These are phyloP conservation scores for Diaporthe longicolla DNA, from an alignment of 2,329 filamentous ascomycete species.

Conservation along the genomic window DNA sequence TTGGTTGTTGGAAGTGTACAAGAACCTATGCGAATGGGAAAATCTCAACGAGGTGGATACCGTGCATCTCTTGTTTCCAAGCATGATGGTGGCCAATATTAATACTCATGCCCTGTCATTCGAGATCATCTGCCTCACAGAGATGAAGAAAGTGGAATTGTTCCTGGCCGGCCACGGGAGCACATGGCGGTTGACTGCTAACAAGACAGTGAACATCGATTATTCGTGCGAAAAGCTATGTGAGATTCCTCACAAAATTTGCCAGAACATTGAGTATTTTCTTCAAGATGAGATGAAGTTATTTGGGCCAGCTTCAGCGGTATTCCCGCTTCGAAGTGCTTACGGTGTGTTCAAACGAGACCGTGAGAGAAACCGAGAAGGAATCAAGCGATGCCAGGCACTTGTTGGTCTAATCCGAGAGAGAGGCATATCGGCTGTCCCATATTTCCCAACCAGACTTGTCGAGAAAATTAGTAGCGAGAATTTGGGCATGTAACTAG, in stretches of 20 bases:
- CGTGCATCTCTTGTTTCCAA: not conserved
- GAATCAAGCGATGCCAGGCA: not conserved
- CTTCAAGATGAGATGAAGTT: slow-evolving; percentile 1
- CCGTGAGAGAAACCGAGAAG: not conserved
- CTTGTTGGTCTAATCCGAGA: not conserved
- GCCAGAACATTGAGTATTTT: slow-evolving; percentile 1
- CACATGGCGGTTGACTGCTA: not conserved
- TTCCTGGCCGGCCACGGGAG: not conserved
- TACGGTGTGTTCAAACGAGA: not conserved
- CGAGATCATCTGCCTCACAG: not conserved
- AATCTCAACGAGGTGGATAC: not conserved
- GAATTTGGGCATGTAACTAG: too few relatives aligned
- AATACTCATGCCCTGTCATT: not conserved
- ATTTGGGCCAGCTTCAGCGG: slow-evolving; percentile 9
- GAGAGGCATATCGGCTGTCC: not conserved
- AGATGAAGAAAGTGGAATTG: not conserved
- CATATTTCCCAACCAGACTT: not conserved
- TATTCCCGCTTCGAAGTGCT: not conserved
- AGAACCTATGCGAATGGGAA: not conserved
- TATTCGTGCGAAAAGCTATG: not conserved
- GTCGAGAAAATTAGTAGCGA: too few relatives aligned
- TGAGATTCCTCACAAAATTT: not conserved
- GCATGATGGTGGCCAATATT: not conserved
- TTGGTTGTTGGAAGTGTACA: not conserved
- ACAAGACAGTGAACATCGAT: not conserved